Conservation (phyloP, 2,329 filamentous ascomycete genomes). For the Phialocephala sp. region DNA sequence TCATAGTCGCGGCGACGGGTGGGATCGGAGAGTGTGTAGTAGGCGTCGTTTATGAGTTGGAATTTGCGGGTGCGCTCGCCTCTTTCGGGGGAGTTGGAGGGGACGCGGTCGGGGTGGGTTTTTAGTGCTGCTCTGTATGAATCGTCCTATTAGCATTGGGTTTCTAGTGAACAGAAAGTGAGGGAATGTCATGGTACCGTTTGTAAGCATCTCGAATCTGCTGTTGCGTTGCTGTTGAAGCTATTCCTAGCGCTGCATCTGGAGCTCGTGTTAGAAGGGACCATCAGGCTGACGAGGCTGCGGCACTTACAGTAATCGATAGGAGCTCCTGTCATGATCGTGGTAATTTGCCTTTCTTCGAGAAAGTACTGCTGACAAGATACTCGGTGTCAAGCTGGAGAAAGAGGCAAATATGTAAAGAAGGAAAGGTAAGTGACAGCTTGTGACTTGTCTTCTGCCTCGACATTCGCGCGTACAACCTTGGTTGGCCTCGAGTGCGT, state of each 20-base stretch:
- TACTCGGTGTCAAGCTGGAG: conserved; percentile 2
- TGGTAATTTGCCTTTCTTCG: conserved; percentile 1
- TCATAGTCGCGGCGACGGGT: conserved; percentile 84
- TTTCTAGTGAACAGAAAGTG: neutral
- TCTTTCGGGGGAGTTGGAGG: conserved; percentile 83
- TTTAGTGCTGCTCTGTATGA: conserved; percentile 77
- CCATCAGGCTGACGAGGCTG: conserved; percentile 25
- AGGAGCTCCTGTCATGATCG: conserved; percentile 22
- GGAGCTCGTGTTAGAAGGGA: conserved; percentile 19
- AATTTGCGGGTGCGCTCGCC: conserved; percentile 82
- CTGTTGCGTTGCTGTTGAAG: conserved; percentile 75
- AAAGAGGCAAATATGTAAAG: neutral
- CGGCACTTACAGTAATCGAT: conserved; percentile 46
- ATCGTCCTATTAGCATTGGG: conserved; percentile 7
- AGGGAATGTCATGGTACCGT: conserved; percentile 56
- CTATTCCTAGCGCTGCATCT: conserved; percentile 78
- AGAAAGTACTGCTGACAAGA: neutral
- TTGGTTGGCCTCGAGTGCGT: conserved; percentile 13
- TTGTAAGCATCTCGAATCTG: conserved; percentile 97
- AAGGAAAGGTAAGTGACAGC: neutral
- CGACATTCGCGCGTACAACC: neutral
- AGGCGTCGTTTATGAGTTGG: conserved; percentile 91
- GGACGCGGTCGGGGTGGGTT: conserved; percentile 90
- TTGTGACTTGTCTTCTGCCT: neutral
- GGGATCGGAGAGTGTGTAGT: conserved; percentile 86